These are phyloP conservation scores for Cercophora newfieldiana DNA, from an alignment of 495 filamentous ascomycete genomes.

Conservation along the genomic window DNA sequence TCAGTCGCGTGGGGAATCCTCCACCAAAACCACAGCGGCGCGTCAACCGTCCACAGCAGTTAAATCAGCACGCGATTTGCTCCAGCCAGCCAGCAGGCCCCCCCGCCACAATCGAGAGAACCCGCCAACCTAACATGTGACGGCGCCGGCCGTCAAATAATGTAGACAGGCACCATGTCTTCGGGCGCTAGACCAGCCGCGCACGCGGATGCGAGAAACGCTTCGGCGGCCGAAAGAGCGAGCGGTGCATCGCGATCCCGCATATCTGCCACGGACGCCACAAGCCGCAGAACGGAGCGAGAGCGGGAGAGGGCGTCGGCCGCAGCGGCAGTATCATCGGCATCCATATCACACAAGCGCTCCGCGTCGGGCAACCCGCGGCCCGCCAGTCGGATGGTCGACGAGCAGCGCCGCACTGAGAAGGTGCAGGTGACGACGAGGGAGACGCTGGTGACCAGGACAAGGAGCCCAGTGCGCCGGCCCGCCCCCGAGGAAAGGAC, in stretches of 20 bases:
- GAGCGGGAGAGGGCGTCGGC: neutral
- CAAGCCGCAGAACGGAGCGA: constrained; percentile 8
- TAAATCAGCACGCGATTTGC: neutral
- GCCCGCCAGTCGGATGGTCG: constrained; percentile 40
- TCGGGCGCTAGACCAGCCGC: constrained; percentile 34
- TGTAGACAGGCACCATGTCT: constrained; percentile 42
- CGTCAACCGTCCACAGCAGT: neutral
- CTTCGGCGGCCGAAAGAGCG: constrained; percentile 34
- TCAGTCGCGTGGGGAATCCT: constrained; percentile 2
- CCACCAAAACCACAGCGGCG: neutral
- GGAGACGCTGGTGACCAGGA: constrained; percentile 62
- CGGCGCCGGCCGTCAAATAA: constrained; percentile 25
- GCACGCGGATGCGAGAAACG: constrained; percentile 43
- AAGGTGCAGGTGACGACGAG: constrained; percentile 61
- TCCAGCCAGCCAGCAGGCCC: neutral
- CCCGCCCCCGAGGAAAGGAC: constrained; percentile 38
- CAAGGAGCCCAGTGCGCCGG: constrained; percentile 66
- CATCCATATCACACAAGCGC: constrained; percentile 42
- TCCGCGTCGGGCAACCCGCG: constrained; percentile 45
- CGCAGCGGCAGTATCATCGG: constrained; percentile 5
- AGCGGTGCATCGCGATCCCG: constrained; percentile 33
- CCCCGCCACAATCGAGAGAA: neutral
- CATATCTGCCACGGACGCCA: constrained; percentile 32
- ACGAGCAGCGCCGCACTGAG: constrained; percentile 50
- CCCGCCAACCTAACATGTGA: constrained; percentile 15